A percentile compares a stretch with the other conserved stretches of the same genome.
Conservation (phyloP, 352 stramenopile species). For the Phytophthora ohioensis region DNA sequence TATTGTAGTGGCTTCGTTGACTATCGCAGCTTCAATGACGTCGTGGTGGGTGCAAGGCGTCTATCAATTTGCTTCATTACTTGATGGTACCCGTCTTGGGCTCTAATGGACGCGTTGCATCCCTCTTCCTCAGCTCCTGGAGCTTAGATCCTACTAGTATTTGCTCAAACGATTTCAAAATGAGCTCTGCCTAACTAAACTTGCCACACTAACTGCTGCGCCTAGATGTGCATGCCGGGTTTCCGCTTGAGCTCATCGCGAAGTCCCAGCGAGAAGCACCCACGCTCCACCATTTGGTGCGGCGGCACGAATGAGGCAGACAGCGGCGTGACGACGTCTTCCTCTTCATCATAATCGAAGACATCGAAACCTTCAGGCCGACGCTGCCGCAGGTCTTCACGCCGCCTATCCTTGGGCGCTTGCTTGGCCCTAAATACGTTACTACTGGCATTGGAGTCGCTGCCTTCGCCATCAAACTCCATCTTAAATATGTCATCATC, state of each 20-base stretch:
- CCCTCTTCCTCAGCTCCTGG: not conserved
- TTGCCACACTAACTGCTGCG: constrained; percentile 18
- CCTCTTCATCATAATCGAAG: constrained; percentile 36
- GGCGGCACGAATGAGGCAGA: constrained; percentile 78
- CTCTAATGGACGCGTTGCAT: constrained; percentile 25
- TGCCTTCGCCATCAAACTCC: constrained; percentile 60
- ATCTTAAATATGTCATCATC: constrained; percentile 84
- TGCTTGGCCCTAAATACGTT: constrained; percentile 41
- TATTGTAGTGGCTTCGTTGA: too few relatives aligned
- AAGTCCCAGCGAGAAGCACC: constrained; percentile 78
- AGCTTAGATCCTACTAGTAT: not conserved
- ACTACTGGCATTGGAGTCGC: constrained; percentile 24
- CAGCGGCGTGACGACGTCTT: constrained; percentile 43
- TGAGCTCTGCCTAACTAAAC: constrained; percentile 19
- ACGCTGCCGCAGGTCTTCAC: constrained; percentile 17
- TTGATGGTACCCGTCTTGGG: constrained; percentile 14
- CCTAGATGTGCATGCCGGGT: constrained; percentile 34
- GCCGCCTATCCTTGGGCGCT: constrained; percentile 14
- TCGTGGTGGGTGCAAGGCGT: not conserved
- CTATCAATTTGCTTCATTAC: constrained; percentile 19
- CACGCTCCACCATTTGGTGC: constrained; percentile 74
- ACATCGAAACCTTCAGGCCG: constrained; percentile 31
- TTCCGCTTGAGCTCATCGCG: constrained; percentile 77
- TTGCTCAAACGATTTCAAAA: constrained; percentile 17
- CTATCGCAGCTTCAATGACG: not conserved